Base-by-base conservation (phyloP, 2,329 filamentous ascomycete species). In the Stagonosporopsis chrysanthemi region DNA sequence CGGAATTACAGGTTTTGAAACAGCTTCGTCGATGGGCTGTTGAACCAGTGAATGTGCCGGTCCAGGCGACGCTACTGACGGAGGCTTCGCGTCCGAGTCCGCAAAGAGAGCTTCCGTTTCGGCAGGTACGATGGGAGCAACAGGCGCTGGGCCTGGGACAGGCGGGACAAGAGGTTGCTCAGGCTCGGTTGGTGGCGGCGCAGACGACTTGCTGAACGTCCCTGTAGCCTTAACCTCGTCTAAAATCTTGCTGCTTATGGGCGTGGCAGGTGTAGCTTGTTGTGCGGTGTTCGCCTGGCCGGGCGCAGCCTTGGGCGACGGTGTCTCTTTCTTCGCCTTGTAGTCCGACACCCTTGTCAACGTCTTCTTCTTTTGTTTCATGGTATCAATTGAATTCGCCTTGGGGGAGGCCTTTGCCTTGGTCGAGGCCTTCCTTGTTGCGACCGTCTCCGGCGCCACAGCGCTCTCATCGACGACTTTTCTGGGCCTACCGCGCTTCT, bases 401-500 rank as follows among this genome's bases (percentile, higher is more conserved):
- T 54, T 65, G 2, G 41, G 50, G 4, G 45, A 33, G 5, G 61
- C 31, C n/a, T 48, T 49, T 23, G 61, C 50, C 52, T 72, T 74
- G 38, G 70, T 67, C 46, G 60, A 60, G 14, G 64, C 64, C 45
- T 66, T 67, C 61, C 64, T 66, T 33, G 56, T 60, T n/a, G 52
- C 61, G 24, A 48, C 56, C 55, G 63, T 67, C 57, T 63, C 64
- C 12, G 59, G 59, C 28, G 56, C 62, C n/a, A 45, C 56, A 9
- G 42, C 53, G 33, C 65, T 62, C 44, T 66, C 69, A 15, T 52
- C 61, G 33, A 65, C 68, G 26, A 67, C 66, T 52, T 75, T 76
- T 63, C 67, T 75, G 38, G 72, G 70, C 26, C 70, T 64, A 33
- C 71, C 72, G 58, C 72, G 72, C 60, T 75, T 75, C 61, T 70